Percentiles rank a stretch among this genome's conserved stretches.
Evolutionary conservation across 1,139 yeast species (phyloP).

Genomic region (Arxiozyma heterogenica): DNA sequence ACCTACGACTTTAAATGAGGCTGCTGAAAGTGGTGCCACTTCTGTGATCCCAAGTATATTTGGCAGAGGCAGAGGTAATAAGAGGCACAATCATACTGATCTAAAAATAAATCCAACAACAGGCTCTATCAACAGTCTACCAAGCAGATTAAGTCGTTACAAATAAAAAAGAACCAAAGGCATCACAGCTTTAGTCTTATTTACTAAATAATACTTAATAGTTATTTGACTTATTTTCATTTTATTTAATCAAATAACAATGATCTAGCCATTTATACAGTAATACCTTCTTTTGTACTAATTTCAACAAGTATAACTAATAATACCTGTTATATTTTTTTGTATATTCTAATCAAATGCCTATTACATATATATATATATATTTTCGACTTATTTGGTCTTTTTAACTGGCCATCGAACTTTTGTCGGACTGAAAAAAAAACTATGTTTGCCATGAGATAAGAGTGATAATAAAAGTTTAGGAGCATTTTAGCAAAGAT

Average conservation of each 20-base stretch:
- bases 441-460: background rate
- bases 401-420: background rate
- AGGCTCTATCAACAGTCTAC: conserved; percentile 22
- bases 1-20: conserved; percentile 29
- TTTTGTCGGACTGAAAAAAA: background rate
- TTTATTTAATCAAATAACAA: too few species aligned
- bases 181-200: background rate
- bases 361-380: too few species aligned
- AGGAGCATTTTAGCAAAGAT: background rate
- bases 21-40: conserved; percentile 28
- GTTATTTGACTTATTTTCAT: background rate
- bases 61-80: conserved; percentile 14
- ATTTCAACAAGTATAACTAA: background rate
- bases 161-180: conserved; percentile 6
- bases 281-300: too few species aligned
- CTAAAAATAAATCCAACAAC: conserved; percentile 18
- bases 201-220: too few species aligned
- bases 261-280: background rate
- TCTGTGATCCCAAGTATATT: conserved; percentile 30
- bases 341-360: too few species aligned
- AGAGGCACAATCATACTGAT: conserved; percentile 9
- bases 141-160: conserved; percentile 24
- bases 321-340: too few species aligned
- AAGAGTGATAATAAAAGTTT: too few species aligned
- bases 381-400: background rate